Base-by-base conservation (phyloP, 768 basidiomycete species). In the Mycena pura region DNA sequence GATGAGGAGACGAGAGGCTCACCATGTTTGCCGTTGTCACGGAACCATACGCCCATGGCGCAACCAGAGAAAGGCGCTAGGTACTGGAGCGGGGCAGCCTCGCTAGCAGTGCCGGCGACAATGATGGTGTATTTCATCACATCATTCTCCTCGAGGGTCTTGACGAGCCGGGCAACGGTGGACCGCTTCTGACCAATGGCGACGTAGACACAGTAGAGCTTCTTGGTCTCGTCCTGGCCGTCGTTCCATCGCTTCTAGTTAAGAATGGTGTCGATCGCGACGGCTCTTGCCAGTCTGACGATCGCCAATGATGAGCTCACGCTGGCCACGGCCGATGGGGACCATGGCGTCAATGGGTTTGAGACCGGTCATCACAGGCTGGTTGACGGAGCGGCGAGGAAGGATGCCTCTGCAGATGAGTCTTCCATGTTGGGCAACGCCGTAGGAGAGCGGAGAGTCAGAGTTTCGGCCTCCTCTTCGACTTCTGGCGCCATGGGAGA, bases 1-100 rank as follows among this genome's bases (percentile, higher is more conserved):
- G 41, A 31, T 13, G 13, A 21, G 46, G 45, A 15, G n/a, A 45
- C 27, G 17, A 2, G 28, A n/a, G 24, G 69, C 88, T 54, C 71
- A 91, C 91, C 96, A 80, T 99, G 97, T 84, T 96, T 98, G 84
- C 95, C 96, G 78, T 99, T 99, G 82, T 99, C 97, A 81, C 95
- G 93, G 97, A 99, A 99, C 96, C 96, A 99, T 83, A 99, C 97
- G 77, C 97, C 97, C 95, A 99, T 99, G 72, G 97, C 97, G 80
- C 95, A 96, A 66, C 97, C 97, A 69, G 97, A 96, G 94, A 99
- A 99, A 69, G 97, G 97, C 72, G 97, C 97, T 71, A 99, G 92
- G 82, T 98, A 99, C 77, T 99, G 97, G 57, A 99, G 86, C 69
- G 97, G 97, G 69, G 97, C 97, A 71, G 97, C 97, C 83, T 99